phyloP scores from a whole-genome alignment of 495 filamentous ascomycete genomes.

The Rhizodiscina lignyota region DNA sequence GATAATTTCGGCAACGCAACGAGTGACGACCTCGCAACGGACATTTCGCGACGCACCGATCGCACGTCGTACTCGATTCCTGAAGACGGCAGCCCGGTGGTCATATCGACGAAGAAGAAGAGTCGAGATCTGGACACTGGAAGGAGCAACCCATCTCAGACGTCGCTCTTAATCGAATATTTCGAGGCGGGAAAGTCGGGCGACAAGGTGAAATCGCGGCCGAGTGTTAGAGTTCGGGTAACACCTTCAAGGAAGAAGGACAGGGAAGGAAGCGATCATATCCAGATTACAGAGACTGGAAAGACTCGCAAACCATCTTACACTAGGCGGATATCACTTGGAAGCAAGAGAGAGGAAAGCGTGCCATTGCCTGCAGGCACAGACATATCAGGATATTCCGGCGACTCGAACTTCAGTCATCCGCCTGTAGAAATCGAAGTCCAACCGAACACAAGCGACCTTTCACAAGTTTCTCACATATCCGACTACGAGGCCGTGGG shows the following conservation, averaged over 20 bases:
- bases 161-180: slow-evolving; percentile 92
- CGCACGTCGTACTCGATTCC: slow-evolving; percentile 78
- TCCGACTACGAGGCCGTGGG: too few relatives aligned
- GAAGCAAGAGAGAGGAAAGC: slow-evolving; percentile 31
- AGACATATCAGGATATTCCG: slow-evolving; percentile 49
- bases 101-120: slow-evolving; percentile 50
- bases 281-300: slow-evolving; percentile 67
- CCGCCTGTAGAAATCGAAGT: slow-evolving; percentile 78
- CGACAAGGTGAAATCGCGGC: slow-evolving; percentile 42
- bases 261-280: slow-evolving; percentile 39
- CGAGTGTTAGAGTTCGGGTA: slow-evolving; percentile 88
- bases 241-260: slow-evolving; percentile 52
- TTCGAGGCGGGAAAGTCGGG: slow-evolving; percentile 70
- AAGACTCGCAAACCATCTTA: slow-evolving; percentile 47
- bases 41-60: slow-evolving; percentile 62
- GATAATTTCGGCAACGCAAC: background rate
- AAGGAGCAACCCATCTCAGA: slow-evolving; percentile 53
- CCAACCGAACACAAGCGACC: slow-evolving; percentile 34
- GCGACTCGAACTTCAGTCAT: slow-evolving; percentile 54
- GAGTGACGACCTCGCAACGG: slow-evolving; percentile 52
- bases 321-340: slow-evolving; percentile 45
- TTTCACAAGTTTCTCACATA: slow-evolving; percentile 37
- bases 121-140: slow-evolving; percentile 8
- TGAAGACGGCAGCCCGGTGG: slow-evolving; percentile 88
- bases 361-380: slow-evolving; percentile 25